Evolutionary conservation across 2,329 filamentous ascomycete genomes (phyloP), one percentile per base, ranked within the genome.

Genomic region (Thelonectria olida): DNA sequence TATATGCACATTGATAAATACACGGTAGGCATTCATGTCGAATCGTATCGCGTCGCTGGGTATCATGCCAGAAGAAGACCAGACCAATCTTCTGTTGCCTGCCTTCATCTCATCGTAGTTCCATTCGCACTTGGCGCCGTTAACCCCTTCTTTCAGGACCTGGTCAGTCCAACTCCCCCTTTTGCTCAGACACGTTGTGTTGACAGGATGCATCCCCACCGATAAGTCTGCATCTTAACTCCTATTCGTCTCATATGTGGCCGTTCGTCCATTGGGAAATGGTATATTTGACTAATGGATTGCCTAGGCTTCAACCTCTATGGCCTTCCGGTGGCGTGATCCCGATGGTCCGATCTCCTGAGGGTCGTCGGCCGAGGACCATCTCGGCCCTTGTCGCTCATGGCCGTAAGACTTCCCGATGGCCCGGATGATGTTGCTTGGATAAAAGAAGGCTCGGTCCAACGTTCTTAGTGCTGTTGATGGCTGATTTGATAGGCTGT

Each of bases 21-120:
- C 52, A 51, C 39, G 38, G 39, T 28, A 44, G 41, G 52, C 45
- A 31, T 45, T 56, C 47, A 34, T 54, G 41, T 39, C 49, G 42
- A 49, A 36, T 62, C 49, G 49, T 58, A 45, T 58, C 49, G 42
- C 39, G 42, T 54, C 42, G 54, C 49, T 58, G 49, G 59, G 59
- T 62, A 58, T 62, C 59, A 42, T 58, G 42, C 36, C 15, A 23
- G 34, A 48, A 39, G 34, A 48, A 15, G 47, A 34, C 23, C 15
- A 36, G 52, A 12, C 52, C n/a, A 44, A n/a, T 34, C 38, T 49
- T 48, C 23, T 23, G 42, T 45, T 27, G 4, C 42, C 42, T 28
- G 12, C 47, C 22, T 25, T 17, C 39, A 39, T 27, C 31, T 31
- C 39, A 38, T 51, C 51, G 51, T 58, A n/a, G 22, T 53, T 45